A percentile compares a stretch with the other conserved stretches of the same genome.
These are phyloP conservation scores for Ilyonectria mors-panacis DNA, from an alignment of 2,329 filamentous ascomycete species.

Conservation along the genomic window DNA sequence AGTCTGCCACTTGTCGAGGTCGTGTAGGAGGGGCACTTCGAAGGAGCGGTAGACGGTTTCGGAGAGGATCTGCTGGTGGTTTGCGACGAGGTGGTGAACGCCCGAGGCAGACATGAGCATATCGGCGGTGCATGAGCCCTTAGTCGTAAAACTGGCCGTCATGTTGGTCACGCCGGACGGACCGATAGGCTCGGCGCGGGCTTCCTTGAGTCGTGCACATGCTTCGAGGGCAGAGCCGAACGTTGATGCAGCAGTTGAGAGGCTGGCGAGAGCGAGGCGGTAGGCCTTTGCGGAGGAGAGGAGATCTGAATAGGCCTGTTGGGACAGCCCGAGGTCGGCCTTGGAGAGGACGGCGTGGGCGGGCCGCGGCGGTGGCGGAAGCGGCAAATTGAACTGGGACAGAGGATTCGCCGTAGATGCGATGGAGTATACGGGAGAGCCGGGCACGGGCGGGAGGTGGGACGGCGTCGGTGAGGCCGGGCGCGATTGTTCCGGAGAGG, in stretches of 20 bases:
- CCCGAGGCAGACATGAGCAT: slow-evolving; percentile 74
- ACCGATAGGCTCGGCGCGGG: slow-evolving; percentile 71
- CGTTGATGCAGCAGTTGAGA: slow-evolving; percentile 73
- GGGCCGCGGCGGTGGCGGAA: slow-evolving; percentile 72
- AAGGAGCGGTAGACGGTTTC: slow-evolving; percentile 79
- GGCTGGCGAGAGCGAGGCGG: slow-evolving; percentile 71
- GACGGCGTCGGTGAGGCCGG: slow-evolving; percentile 67
- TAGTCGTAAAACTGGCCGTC: slow-evolving; percentile 63
- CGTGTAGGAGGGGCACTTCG: slow-evolving; percentile 78
- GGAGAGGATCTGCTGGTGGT: slow-evolving; percentile 79
- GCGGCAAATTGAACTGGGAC: slow-evolving; percentile 71
- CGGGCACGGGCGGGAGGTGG: slow-evolving; percentile 72
- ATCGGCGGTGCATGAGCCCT: slow-evolving; percentile 73
- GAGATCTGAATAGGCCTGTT: slow-evolving; percentile 74
- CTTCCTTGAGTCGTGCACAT: slow-evolving; percentile 78
- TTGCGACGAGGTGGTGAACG: slow-evolving; percentile 77
- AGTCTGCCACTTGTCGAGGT: slow-evolving; percentile 75
- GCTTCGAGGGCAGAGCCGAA: slow-evolving; percentile 77
- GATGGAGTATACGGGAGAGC: slow-evolving; percentile 75
- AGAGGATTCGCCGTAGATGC: slow-evolving; percentile 74
- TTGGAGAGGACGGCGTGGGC: slow-evolving; percentile 73
- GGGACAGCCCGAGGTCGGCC: slow-evolving; percentile 74
- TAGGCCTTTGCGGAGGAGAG: slow-evolving; percentile 75
- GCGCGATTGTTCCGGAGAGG: slow-evolving; percentile 52
- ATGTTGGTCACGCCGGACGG: slow-evolving; percentile 56